Evolutionary conservation across 495 filamentous ascomycete genomes (phyloP).

Genomic region (Neurospora sp.): DNA sequence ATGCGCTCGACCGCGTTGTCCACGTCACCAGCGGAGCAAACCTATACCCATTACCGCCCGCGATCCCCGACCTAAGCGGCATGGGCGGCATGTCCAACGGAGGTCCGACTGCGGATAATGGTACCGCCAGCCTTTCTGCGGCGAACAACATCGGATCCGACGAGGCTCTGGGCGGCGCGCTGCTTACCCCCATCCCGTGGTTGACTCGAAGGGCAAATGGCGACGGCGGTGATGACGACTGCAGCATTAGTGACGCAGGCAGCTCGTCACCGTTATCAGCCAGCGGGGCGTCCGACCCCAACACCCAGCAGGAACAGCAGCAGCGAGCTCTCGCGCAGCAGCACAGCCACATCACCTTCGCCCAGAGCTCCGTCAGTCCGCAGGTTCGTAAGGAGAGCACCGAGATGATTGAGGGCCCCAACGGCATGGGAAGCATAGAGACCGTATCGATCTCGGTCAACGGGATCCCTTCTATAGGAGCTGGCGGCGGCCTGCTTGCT

Average conservation of each 20-base stretch:
- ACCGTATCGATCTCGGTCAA: constrained; percentile 61
- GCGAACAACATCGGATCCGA: constrained; percentile 55
- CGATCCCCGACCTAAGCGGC: constrained; percentile 39
- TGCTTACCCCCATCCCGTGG: constrained; percentile 93
- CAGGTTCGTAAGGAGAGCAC: constrained; percentile 56
- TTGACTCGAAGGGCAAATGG: constrained; percentile 32
- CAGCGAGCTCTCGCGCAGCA: constrained; percentile 1
- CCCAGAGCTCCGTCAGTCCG: constrained; percentile 10
- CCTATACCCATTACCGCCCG: constrained; percentile 68
- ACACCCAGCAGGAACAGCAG: constrained; percentile 7
- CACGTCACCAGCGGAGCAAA: constrained; percentile 77
- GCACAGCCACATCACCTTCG: constrained; percentile 5
- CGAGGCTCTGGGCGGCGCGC: constrained; percentile 80
- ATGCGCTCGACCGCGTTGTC: constrained; percentile 83
- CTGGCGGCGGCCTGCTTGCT: constrained; percentile 15
- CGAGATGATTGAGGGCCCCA: constrained; percentile 60
- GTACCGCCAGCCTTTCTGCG: constrained; percentile 21
- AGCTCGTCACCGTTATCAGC: constrained; percentile 17
- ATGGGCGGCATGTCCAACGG: constrained; percentile 45
- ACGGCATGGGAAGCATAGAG: constrained; percentile 59
- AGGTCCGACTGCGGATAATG: constrained; percentile 35
- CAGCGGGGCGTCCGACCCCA: not conserved
- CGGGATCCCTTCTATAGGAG: constrained; percentile 40
- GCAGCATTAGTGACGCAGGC: constrained; percentile 10
- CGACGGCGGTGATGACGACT: constrained; percentile 13